Base-by-base conservation (phyloP, 306 rosid species). In the Casuarina equisetifolia region DNA sequence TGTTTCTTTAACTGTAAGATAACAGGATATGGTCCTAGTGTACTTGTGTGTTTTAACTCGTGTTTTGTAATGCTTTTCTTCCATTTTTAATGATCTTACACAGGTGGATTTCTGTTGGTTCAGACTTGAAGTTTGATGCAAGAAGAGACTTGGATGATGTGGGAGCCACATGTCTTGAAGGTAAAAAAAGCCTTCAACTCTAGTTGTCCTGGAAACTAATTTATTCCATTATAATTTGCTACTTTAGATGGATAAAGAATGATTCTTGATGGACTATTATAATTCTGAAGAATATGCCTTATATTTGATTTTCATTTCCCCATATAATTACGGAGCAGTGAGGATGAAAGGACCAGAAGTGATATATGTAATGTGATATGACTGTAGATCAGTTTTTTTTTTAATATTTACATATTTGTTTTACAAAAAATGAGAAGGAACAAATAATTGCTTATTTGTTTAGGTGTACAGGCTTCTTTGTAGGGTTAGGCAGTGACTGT, bases 81-180 rank as follows among this genome's bases (percentile, higher is more conserved):
- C 66, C 69, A 77, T 78, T 75, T 81, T 62, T 70, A 15, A 70
- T 75, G 79, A 78, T 88, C 85, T 88, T 64, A 79, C 82, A 73
- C 89, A 95, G 99, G 97, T 95, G 99, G 99, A 86, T 95, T 86
- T 95, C 99, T 85, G 93, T 95, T 89, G 99, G 99, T 91, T 95
- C 99, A 82, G 99, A 95, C 91, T 87, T 95, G 88, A 95, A 92
- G 90, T 95, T 88, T 82, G 99, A 95, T 87, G 97, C 99, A 39
- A 85, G 92, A 82, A 92, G 99, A 92, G 99, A 95, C 91, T 88
- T 95, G 78, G 96, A 89, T 80, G 99, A 95, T 80, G 96, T 85
- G 55, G 96, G 96, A 80, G 99, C 99, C 73, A 64, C 90, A 46
- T 74, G 83, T 69, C 63, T 91, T 80, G 86, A 85, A 84, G 97